Evolutionary conservation across 1,284 basidiomycete genomes (phyloP).

Genomic region (Heterobasidion occidentale): DNA sequence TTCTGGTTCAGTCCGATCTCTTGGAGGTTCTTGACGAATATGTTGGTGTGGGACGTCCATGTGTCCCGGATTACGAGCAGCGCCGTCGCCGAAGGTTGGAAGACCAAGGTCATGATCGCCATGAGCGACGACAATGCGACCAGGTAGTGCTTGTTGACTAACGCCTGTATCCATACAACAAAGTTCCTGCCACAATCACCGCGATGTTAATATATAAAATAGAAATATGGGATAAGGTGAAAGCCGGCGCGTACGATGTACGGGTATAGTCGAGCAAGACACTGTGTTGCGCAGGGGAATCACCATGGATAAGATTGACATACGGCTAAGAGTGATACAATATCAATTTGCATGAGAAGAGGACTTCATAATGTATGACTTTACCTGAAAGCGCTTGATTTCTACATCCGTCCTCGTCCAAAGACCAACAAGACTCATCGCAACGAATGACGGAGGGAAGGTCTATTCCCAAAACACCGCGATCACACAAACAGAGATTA

Average conservation of each 20-base stretch:
- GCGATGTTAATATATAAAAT: background rate
- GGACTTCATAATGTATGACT: background rate
- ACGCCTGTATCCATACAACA: slow-evolving; percentile 34
- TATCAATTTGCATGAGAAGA: background rate
- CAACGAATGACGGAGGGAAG: slow-evolving; percentile 39
- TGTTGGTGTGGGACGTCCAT: slow-evolving; percentile 31
- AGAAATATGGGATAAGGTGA: background rate
- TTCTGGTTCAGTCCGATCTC: slow-evolving; percentile 38
- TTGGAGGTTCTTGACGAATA: slow-evolving; percentile 22
- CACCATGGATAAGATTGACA: slow-evolving; percentile 45
- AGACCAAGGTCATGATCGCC: slow-evolving; percentile 34
- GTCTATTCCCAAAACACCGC: slow-evolving; percentile 23
- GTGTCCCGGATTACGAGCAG: slow-evolving; percentile 37
- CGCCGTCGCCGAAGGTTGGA: slow-evolving; percentile 44
- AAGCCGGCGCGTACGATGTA: slow-evolving; percentile 26
- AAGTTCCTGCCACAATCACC: slow-evolving; percentile 27
- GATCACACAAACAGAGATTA: background rate
- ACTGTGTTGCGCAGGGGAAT: slow-evolving; percentile 39
- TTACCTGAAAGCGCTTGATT: slow-evolving; percentile 45
- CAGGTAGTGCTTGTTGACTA: slow-evolving; percentile 36
- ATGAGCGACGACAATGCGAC: slow-evolving; percentile 39
- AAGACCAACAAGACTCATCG: slow-evolving; percentile 30
- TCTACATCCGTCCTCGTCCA: slow-evolving; percentile 51
- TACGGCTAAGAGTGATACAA: slow-evolving; percentile 30
- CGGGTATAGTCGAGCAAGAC: slow-evolving; percentile 47